Evolutionary conservation across 176 grass and related monocot species (phyloP), one percentile per base, ranked within the genome.

Genomic region (Juncus effusus): DNA sequence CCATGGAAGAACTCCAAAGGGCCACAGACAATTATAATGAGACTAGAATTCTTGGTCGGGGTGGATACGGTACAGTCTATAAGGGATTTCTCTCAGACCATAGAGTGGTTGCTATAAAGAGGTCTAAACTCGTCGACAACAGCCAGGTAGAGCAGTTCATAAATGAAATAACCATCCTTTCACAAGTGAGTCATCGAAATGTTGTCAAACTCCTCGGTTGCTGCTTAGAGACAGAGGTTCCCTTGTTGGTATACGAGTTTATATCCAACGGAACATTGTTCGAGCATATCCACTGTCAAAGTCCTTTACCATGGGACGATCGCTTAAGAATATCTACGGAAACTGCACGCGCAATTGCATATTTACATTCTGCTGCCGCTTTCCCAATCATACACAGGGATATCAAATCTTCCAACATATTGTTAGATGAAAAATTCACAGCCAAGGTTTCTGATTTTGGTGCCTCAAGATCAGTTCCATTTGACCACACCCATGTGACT

Each of bases 381-480:
- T 54, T 80, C 39, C 77, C 82, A 10, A 49, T 80, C 77, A 72
- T 85, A 36, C 72, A 85, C 38, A 69, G 82, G 19, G 82, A 80
- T 59, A 78, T 85, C 50, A 85, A 80, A 56, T 77, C 66, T 3
- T 67, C 63, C 54, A 85, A 85, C 50, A 80, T 85, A 76, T 76
- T 85, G 62, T 71, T 84, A 0, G 77, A 80, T 8, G 53, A 76
- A 3, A 71, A 68, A n/a, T 85, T 70, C 45, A 76, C 50, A 1
- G 65, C 82, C 35, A 80, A 85, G 51, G 72, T 85, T 42, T 80
- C 82, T 11, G 77, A 85, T 60, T 80, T 85, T 38, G 82, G 82
- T 2, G 77, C 64, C 39, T 85, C 82, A 3, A 85, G 82, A 60
- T 51, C 78, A 0, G 61, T 80, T 10, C 76, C 82, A 16, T 70